Evolutionary conservation across 2,329 filamentous ascomycete genomes (phyloP), one percentile per base, ranked within the genome.

Genomic region (Aspergillus fumigatiaffinis): DNA sequence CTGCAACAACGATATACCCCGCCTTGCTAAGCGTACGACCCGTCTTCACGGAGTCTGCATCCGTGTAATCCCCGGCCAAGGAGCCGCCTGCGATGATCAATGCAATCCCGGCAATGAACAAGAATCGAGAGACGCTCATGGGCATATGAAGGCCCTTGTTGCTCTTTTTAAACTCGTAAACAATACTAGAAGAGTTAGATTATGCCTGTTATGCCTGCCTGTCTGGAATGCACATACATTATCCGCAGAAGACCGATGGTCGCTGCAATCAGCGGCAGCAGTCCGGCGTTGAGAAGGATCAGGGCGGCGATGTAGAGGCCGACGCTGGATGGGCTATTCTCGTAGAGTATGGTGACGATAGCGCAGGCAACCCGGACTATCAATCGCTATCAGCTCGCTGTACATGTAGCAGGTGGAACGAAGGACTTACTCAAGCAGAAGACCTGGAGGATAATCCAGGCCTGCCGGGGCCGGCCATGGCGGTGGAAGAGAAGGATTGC

Each of bases 251-350:
- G 57, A 6, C 64, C 66, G 25, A 67, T 51, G 7, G 66, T 68
- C 17, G 65, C 66, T 10, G 60, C 63, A 12, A 68, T 63, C 25
- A 67, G 58, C 5, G 66, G 66, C 44, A 67, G 60, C 21, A 66
- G 56, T n/a, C 65, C 66, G 8, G 63, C 57, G 51, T 63, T 66
- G 17, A 63, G 53, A 3, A 68, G 60, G 23, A 68, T 67, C 1
- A 55, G 35, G 0, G 61, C 50, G 8, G 61, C 65, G 9, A 66
- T 51, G 21, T 56, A 54, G 5, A 67, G 57, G 1, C 65, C 64
- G 8, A 46, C 20, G 1, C 29, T 60, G 17, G 21, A 56, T 17
- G 56, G 54, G 7, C 56, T 46, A 4, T 64, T 58, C 28, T 65
- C 59, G 9, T 56, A 57, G 4, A 63, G 29, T 46, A 66, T 59